Evolutionary conservation across 805 yeast genomes (phyloP), one percentile per base, ranked within the genome.

Genomic region (Cyberlindnera maritima): DNA sequence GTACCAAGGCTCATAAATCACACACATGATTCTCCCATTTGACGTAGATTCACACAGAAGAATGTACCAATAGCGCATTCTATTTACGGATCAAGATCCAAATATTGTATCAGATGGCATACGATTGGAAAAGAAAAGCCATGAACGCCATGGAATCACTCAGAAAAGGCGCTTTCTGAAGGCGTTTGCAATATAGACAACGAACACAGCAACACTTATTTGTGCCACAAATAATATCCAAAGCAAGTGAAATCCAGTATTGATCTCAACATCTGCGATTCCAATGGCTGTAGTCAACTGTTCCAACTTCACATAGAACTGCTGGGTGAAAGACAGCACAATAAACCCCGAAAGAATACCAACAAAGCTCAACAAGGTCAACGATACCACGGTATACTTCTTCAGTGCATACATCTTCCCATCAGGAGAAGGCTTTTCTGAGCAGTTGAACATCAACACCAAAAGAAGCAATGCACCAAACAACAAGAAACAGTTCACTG

Each of bases 251-350:
- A 52, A 59, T 1, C 65, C 65, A 2, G 21, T 13, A 9, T 54
- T 59, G 23, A 47, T 37, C 11, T 42, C 43, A 2, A 59, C 60
- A 21, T 52, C 50, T 1, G 63, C 65, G 23, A 63, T 57, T 2
- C 65, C 66, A 11, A 55, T 43, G 17, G 33, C 46, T 2, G 42
- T 21, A 1, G 56, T 55, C 36, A 59, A 40, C 6, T 48, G 55
- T 4, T 46, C 29, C 21, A 62, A 43, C 35, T 51, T 54, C 23
- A 50, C 36, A 17, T 53, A 48, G 38, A 56, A 63, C 37, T 59
- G 62, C 11, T 58, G 41, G 0, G 61, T 59, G n/a, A 62, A 46
- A 4, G 63, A 49, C 40, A 57, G 54, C 3, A 58, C 46, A 25
- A 57, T 26, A 32, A 61, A 55, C 1, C 55, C 46, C 10, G 41